phyloP scores from a whole-genome alignment of 192 early-diverging fungal genomes.

The Linnemannia schmuckeri region DNA sequence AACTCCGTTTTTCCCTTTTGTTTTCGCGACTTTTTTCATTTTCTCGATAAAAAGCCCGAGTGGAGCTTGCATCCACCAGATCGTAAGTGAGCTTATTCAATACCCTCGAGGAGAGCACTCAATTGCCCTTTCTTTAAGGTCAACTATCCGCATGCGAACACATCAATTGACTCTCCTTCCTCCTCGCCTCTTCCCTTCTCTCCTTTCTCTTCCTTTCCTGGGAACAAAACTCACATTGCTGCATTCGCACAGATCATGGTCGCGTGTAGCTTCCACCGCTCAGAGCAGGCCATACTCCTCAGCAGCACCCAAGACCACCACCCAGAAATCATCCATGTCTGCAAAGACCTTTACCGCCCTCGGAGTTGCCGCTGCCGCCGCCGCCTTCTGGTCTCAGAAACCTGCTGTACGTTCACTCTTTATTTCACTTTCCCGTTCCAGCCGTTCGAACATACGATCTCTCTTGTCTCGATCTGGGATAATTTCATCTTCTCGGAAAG shows the following conservation, averaged over 20 bases:
- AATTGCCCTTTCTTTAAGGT: not conserved
- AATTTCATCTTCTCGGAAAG: not conserved
- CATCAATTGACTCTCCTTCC: not conserved
- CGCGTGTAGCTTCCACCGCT: slow-evolving; percentile 6
- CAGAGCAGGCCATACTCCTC: slow-evolving; percentile 27
- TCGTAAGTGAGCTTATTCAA: not conserved
- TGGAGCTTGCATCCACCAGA: slow-evolving; percentile 1
- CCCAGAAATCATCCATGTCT: slow-evolving; percentile 15
- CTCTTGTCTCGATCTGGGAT: not conserved
- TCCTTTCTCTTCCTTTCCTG: not conserved
- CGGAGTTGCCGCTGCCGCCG: slow-evolving; percentile 19
- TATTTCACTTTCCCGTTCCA: too few species aligned
- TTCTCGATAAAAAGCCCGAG: not conserved
- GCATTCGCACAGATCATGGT: slow-evolving; percentile 33
- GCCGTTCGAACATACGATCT: not conserved
- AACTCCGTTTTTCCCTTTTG: not conserved
- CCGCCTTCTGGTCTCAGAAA: slow-evolving; percentile 45
- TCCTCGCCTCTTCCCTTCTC: not conserved
- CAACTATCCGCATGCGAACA: not conserved
- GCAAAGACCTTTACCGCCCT: slow-evolving; percentile 18
- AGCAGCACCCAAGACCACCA: not conserved
- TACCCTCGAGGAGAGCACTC: not conserved
- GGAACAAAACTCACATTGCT: not conserved
- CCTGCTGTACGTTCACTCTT: slow-evolving; percentile 27
- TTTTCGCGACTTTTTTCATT: not conserved